These are phyloP conservation scores for Syzygium syzygioides DNA, from an alignment of 441 rosid genomes.

Conservation along the genomic window DNA sequence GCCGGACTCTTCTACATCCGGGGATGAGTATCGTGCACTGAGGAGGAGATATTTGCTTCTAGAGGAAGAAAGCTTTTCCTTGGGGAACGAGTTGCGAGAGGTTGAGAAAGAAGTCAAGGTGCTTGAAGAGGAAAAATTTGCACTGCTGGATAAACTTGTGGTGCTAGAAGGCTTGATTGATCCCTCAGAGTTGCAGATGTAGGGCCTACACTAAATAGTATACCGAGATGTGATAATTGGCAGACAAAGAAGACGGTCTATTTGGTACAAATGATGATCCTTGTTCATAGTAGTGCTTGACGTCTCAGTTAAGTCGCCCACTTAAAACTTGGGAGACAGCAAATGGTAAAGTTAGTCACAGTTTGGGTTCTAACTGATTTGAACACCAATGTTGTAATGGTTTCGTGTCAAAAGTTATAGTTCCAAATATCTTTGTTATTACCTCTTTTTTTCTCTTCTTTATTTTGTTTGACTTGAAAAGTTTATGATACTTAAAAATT, in stretches of 20 bases:
- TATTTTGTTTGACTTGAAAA: background rate
- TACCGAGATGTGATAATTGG: background rate
- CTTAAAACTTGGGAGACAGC: background rate
- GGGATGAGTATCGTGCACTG: constrained; percentile 58
- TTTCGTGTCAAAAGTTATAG: background rate
- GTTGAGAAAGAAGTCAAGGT: constrained; percentile 58
- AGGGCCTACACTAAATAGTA: constrained; percentile 1
- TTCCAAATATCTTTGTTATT: background rate
- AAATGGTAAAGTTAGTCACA: background rate
- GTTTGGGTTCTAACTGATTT: background rate
- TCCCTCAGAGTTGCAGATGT: constrained; percentile 46
- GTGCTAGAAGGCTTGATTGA: constrained; percentile 87
- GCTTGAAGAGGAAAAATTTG: constrained; percentile 74
- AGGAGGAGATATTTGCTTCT: constrained; percentile 68
- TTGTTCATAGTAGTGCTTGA: background rate
- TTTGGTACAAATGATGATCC: background rate
- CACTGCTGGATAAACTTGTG: constrained; percentile 79
- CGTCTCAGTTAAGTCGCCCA: background rate
- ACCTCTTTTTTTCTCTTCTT: background rate
- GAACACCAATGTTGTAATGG: background rate
- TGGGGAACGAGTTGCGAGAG: constrained; percentile 60
- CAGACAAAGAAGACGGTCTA: background rate
- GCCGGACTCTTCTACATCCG: constrained; percentile 53
- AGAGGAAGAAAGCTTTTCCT: constrained; percentile 68
- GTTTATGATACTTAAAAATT: background rate